phyloP scores from a whole-genome alignment of 495 filamentous ascomycete species.

The Penicillium canescens region DNA sequence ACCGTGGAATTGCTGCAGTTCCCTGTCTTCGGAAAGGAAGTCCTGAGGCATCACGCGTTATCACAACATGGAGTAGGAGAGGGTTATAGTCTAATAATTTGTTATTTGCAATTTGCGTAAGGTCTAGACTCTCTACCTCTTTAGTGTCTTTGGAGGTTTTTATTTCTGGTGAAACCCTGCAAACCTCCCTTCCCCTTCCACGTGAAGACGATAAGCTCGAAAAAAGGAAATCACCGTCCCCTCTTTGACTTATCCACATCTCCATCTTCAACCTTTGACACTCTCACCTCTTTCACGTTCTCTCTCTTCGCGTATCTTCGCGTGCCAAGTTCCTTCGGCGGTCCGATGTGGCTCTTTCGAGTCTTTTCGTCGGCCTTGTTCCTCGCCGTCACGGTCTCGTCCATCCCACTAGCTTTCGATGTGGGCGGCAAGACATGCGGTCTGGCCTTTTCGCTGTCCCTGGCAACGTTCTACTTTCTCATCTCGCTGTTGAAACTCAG shows the following conservation, averaged over 20 bases:
- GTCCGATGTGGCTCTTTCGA: slow-evolving; percentile 69
- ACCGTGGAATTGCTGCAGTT: no score
- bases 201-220: slow-evolving; percentile 29
- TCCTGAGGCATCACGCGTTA: no score
- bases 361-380: slow-evolving; percentile 74
- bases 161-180: background rate
- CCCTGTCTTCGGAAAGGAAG: no score
- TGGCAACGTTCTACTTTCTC: slow-evolving; percentile 86
- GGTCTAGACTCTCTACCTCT: background rate
- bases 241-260: slow-evolving; percentile 1
- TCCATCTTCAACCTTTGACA: slow-evolving; percentile 2
- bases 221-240: slow-evolving; percentile 21
- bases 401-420: slow-evolving; percentile 94
- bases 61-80: no score
- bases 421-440: slow-evolving; percentile 93
- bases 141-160: background rate
- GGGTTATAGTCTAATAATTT: no score
- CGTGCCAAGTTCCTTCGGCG: slow-evolving; percentile 4
- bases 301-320: slow-evolving; percentile 16
- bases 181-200: slow-evolving; percentile 5
- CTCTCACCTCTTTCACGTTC: slow-evolving; percentile 4
- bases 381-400: slow-evolving; percentile 84
- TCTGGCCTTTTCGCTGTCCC: slow-evolving; percentile 83
- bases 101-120: no score
- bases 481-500: slow-evolving; percentile 78